These are phyloP conservation scores for Taxillus chinensis DNA, from an alignment of 164 flowering plant species.

Conservation along the genomic window DNA sequence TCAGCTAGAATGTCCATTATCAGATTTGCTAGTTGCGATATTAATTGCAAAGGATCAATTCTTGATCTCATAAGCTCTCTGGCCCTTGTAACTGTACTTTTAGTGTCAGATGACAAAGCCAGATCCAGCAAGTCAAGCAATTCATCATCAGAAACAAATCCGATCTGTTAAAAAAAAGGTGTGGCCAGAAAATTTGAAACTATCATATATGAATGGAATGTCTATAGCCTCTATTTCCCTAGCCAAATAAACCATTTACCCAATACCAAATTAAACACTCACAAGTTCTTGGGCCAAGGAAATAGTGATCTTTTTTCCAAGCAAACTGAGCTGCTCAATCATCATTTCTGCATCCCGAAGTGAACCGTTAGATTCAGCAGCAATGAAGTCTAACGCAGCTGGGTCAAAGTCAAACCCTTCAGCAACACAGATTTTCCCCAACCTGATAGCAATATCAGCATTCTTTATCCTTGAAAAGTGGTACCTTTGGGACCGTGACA, in stretches of 20 bases:
- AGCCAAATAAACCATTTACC: too few species aligned
- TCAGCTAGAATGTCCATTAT: slow-evolving; percentile 93
- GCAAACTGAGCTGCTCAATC: slow-evolving; percentile 91
- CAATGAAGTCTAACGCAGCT: slow-evolving; percentile 67
- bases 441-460: slow-evolving; percentile 40
- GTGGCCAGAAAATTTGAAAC: neutral
- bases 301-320: slow-evolving; percentile 66
- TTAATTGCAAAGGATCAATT: slow-evolving; percentile 85
- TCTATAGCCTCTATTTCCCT: too few species aligned
- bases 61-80: slow-evolving; percentile 86
- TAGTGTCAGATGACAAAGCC: slow-evolving; percentile 82
- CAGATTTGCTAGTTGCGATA: slow-evolving; percentile 87
- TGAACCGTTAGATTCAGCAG: slow-evolving; percentile 74
- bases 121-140: slow-evolving; percentile 77
- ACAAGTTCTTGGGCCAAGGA: slow-evolving; percentile 73
- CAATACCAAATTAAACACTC: slow-evolving; percentile 18
- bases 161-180: slow-evolving; percentile 47
- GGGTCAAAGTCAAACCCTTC: slow-evolving; percentile 64
- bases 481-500: slow-evolving; percentile 63
- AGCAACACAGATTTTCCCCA: slow-evolving; percentile 46
- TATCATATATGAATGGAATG: neutral
- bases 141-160: slow-evolving; percentile 82
- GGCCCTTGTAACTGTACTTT: slow-evolving; percentile 79
- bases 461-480: slow-evolving; percentile 74
- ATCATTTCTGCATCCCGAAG: slow-evolving; percentile 90